phyloP scores from a whole-genome alignment of 225 moss, liverwort and hornwort genomes.

The Straminergon stramineum region DNA sequence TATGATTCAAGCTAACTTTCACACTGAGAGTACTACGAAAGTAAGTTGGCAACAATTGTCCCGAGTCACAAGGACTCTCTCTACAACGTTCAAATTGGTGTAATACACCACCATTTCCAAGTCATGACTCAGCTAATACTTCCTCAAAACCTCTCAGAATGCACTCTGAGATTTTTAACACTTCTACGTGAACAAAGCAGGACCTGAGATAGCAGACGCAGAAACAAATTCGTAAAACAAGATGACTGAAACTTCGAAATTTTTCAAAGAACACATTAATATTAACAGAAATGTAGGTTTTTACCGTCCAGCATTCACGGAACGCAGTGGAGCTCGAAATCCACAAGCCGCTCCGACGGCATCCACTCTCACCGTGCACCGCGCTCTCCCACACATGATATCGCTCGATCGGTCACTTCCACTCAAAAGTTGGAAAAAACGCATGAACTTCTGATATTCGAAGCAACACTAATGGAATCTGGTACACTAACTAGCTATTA shows the following conservation, averaged over 20 bases:
- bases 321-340: slow-evolving; percentile 43
- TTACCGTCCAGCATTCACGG: slow-evolving; percentile 64
- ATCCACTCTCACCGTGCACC: slow-evolving; percentile 75
- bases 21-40: not conserved
- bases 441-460: not conserved
- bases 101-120: not conserved
- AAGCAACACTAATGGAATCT: not conserved
- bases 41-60: not conserved
- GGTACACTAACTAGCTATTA: not conserved
- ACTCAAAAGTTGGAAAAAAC: not conserved
- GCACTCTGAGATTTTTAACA: not conserved
- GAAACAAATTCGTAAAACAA: not conserved
- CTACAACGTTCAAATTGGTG: not conserved
- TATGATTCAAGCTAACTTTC: not conserved
- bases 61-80: not conserved
- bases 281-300: not conserved
- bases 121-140: not conserved
- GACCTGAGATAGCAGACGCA: not conserved
- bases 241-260: not conserved
- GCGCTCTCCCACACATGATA: slow-evolving; percentile 86
- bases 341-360: slow-evolving; percentile 67
- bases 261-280: not conserved
- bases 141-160: not conserved
- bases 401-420: not conserved
- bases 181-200: not conserved